These are phyloP conservation scores for Asparagopsis taxiformis DNA, from an alignment of 31 red algal genomes.

Conservation along the genomic window DNA sequence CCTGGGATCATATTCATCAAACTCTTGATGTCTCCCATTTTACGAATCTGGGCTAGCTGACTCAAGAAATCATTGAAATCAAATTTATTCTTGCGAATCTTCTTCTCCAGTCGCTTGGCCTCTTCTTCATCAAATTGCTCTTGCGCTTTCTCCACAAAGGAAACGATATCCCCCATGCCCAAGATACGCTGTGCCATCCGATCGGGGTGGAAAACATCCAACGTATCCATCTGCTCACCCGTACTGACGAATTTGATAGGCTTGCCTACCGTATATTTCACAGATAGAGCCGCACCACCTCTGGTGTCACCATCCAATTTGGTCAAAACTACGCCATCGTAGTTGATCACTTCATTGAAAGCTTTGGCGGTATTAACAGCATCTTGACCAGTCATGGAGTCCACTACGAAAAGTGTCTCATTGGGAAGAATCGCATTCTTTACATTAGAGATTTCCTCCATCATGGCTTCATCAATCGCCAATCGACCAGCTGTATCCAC, in stretches of 20 bases:
- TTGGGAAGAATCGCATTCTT: conserved; percentile 27
- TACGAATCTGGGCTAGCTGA: conserved; percentile 40
- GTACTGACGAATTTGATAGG: conserved; percentile 63
- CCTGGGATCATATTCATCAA: conserved; percentile 47
- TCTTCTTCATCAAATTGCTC: conserved; percentile 52
- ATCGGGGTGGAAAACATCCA: conserved; percentile 69
- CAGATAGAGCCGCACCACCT: conserved; percentile 76
- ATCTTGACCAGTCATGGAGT: conserved; percentile 82
- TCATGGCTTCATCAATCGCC: conserved; percentile 64
- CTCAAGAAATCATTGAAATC: conserved; percentile 68
- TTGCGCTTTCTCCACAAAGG: conserved; percentile 63
- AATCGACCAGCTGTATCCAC: conserved; percentile 79
- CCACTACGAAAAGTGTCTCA: conserved; percentile 65
- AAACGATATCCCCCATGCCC: conserved; percentile 76
- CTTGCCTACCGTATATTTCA: conserved; percentile 34
- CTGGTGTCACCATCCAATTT: conserved; percentile 79
- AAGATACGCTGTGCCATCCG: conserved; percentile 57
- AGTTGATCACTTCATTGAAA: conserved; percentile 41
- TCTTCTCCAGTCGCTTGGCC: conserved; percentile 48
- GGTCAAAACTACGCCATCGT: conserved; percentile 56
- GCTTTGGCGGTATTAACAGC: conserved; percentile 46
- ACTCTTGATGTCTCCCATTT: conserved; percentile 43
- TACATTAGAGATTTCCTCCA: conserved; percentile 52
- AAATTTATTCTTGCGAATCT: conserved; percentile 49
- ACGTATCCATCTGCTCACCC: conserved; percentile 51